Percentiles rank a stretch among this genome's conserved stretches.
Conservation (phyloP, 2,329 filamentous ascomycete species). For the Ophiostoma australiae region DNA sequence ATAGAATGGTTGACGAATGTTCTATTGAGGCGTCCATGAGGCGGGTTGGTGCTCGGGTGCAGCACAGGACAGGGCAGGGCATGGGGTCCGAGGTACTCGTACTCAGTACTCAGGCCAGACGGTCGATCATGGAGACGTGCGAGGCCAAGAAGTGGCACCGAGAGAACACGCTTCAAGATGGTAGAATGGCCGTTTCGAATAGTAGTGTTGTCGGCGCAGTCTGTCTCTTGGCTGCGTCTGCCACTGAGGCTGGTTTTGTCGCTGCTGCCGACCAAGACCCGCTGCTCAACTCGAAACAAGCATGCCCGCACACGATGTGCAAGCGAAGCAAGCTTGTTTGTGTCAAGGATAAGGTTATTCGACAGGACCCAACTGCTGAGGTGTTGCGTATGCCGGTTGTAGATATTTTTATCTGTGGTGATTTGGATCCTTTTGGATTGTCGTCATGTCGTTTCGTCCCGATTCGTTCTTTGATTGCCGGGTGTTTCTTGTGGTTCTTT, state of each 20-base stretch:
- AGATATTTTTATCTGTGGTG: background rate
- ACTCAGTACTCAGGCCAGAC: background rate
- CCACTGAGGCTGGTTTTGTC: background rate
- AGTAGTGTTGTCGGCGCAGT: background rate
- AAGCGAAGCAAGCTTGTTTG: conserved; percentile 18
- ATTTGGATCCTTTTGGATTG: background rate
- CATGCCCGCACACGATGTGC: background rate
- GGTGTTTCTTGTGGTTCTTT: background rate
- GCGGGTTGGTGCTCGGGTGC: background rate
- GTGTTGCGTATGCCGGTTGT: background rate
- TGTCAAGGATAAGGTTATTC: conserved; percentile 15
- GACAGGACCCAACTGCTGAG: background rate
- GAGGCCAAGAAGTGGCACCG: background rate
- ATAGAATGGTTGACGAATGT: background rate
- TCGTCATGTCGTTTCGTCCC: background rate
- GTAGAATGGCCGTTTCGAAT: background rate
- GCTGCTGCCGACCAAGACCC: background rate
- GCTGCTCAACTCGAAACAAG: conserved; percentile 9
- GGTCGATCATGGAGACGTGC: background rate
- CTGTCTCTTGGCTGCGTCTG: background rate
- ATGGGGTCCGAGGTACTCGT: background rate
- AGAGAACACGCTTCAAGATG: background rate
- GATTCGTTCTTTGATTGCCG: background rate
- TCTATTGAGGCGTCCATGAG: conserved; percentile 2
- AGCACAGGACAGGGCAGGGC: background rate